A percentile compares a stretch with the other conserved stretches of the same genome.
Evolutionary conservation across 2,329 filamentous ascomycete species (phyloP).

Genomic region (Venturia aucupariae): DNA sequence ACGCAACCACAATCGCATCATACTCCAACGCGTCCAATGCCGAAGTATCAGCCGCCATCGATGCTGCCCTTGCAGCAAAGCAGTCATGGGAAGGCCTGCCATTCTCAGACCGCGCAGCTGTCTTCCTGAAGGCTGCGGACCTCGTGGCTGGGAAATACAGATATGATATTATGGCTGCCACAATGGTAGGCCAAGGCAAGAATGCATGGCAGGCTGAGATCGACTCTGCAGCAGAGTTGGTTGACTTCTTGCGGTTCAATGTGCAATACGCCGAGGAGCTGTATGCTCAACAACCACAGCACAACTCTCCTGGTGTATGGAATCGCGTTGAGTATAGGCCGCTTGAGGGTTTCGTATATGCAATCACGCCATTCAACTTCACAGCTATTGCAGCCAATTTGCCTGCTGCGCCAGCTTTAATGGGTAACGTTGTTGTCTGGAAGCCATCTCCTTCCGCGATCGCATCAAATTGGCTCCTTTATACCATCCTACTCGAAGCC

Average conservation of each 20-base stretch:
- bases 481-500: slow-evolving; percentile 84
- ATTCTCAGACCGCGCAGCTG: slow-evolving; percentile 80
- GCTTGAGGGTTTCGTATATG: slow-evolving; percentile 92
- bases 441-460: slow-evolving; percentile 89
- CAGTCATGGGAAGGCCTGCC: slow-evolving; percentile 75
- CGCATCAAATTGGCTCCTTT: slow-evolving; percentile 82
- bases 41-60: slow-evolving; percentile 72
- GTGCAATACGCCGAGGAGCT: slow-evolving; percentile 89
- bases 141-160: slow-evolving; percentile 86
- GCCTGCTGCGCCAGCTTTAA: slow-evolving; percentile 68
- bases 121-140: slow-evolving; percentile 95
- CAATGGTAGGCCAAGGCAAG: slow-evolving; percentile 95
- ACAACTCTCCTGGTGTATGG: slow-evolving; percentile 79
- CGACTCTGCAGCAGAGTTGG: slow-evolving; percentile 83
- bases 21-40: slow-evolving; percentile 73
- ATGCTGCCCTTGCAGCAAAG: slow-evolving; percentile 78
- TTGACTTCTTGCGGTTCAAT: slow-evolving; percentile 89
- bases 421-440: slow-evolving; percentile 94
- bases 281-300: slow-evolving; percentile 76
- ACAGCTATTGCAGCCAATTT: slow-evolving; percentile 90
- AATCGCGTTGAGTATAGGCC: slow-evolving; percentile 85
- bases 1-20: slow-evolving; percentile 65
- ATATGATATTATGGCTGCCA: slow-evolving; percentile 92
- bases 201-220: slow-evolving; percentile 99
- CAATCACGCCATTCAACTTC: slow-evolving; percentile 93